Evolutionary conservation across 2,329 filamentous ascomycete species (phyloP).

Genomic region (Xylaria multiplex): DNA sequence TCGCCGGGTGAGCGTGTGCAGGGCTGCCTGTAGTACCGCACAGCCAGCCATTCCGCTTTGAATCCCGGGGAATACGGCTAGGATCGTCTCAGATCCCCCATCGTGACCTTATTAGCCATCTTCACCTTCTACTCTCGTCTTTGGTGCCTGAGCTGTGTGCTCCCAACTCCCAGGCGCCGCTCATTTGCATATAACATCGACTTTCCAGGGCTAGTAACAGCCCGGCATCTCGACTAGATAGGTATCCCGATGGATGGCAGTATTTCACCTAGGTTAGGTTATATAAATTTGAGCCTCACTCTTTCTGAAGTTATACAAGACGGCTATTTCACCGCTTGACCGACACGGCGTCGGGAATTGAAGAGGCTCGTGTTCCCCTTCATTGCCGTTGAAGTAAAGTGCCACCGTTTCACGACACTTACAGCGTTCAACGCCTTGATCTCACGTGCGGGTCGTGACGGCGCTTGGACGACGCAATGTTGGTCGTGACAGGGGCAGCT

Average conservation of each 20-base stretch:
- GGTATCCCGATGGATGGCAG: background rate
- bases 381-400: background rate
- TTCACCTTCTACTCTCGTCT: slow-evolving; percentile 35
- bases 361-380: background rate
- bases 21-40: background rate
- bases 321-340: background rate
- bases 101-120: slow-evolving; percentile 24
- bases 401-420: background rate
- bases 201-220: slow-evolving; percentile 4
- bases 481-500: slow-evolving; percentile 11
- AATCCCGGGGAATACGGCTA: slow-evolving; percentile 4
- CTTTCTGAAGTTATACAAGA: background rate
- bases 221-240: background rate
- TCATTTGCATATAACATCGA: background rate
- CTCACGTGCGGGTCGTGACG: slow-evolving; percentile 26
- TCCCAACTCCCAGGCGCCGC: background rate
- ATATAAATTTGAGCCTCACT: background rate
- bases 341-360: background rate
- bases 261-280: background rate
- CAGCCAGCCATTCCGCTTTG: slow-evolving; percentile 14
- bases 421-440: slow-evolving; percentile 3
- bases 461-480: slow-evolving; percentile 18
- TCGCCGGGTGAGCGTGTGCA: background rate
- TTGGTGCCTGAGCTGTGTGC: slow-evolving; percentile 15
- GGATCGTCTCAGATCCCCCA: slow-evolving; percentile 16